These are phyloP conservation scores for Piromyces finnis DNA, from an alignment of 192 early-diverging fungal species.

Conservation along the genomic window DNA sequence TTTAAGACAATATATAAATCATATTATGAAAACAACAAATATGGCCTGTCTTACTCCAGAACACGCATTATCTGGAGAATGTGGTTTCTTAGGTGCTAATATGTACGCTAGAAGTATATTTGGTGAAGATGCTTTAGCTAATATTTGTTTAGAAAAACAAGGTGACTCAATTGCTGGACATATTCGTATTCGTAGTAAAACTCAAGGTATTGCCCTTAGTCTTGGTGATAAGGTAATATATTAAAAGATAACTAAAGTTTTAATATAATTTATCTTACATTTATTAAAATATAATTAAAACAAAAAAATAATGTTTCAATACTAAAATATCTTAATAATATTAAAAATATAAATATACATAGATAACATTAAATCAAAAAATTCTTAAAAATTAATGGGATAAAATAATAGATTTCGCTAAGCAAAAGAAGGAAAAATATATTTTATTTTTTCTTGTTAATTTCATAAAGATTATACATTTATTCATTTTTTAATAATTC, in stretches of 20 bases:
- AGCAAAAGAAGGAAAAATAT: background rate
- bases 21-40: constrained; percentile 91
- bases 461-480: background rate
- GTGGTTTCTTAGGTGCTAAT: constrained; percentile 94
- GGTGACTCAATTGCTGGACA: constrained; percentile 72
- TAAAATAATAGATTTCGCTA: background rate
- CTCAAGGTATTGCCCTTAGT: constrained; percentile 92
- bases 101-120: constrained; percentile 91
- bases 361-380: background rate
- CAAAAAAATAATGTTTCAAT: no score
- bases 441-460: background rate
- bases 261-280: no score
- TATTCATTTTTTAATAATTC: background rate
- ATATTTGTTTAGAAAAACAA: constrained; percentile 79
- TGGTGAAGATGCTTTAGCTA: constrained; percentile 97
- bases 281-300: no score
- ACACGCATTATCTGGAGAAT: constrained; percentile 76
- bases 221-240: constrained; percentile 31
- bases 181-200: constrained; percentile 93
- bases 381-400: background rate
- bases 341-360: background rate
- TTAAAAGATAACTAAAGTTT: no score
- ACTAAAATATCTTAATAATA: no score
- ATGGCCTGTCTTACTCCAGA: constrained; percentile 97
- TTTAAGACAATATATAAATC: constrained; percentile 68